Base-by-base conservation (phyloP, 2,329 filamentous ascomycete genomes). In the Aspergillus vadensis region DNA sequence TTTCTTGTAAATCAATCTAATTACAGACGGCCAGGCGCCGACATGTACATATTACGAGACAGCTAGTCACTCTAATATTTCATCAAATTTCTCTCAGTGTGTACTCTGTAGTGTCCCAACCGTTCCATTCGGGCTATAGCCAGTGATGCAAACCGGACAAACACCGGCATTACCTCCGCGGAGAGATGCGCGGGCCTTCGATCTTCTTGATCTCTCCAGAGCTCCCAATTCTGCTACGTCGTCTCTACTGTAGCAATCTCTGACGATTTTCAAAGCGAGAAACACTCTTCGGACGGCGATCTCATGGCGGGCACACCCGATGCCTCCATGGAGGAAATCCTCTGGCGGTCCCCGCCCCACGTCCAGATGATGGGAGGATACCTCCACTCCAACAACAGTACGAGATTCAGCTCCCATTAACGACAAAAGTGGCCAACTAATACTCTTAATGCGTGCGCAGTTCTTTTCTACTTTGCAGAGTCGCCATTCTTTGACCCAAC, bases 401-500 rank as follows among this genome's bases (percentile, higher is more conserved):
- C 56, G 74, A 52, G 54, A 44, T 47, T 21, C 3, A 5, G 50
- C 15, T 43, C 9, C 49, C 7, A 23, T 32, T 19, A n/a, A 17
- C 9, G 32, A 9, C 27, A 5, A 15, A 5, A 10, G n/a, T 4
- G 14, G 23, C 9, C 25, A 7, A n/a, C 47, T 50, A 32, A 50
- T 15, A 52, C 53, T 21, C 41, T 23, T 58, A 23, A 2, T 53
- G 10, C 2, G 8, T 55, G 15, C 36, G 4, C 55, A 85, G 80
- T 88, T 47, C 81, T 87, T 57, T 85, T 83, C 69, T 88, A 88
- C 73, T 87, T 89, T 70, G 79, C 80, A 59, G 79, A 83, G 65
- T 86, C 85, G 1, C 85, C 84, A n/a, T 88, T 87, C 77, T 88
- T 86, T 72, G 86, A 88, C 63, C 74, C 77, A 23, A 82, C 79